Percentiles rank a stretch among this genome's conserved stretches.
Evolutionary conservation across 208 protist species (phyloP).

Genomic region (Tritrichomonas musculus): DNA sequence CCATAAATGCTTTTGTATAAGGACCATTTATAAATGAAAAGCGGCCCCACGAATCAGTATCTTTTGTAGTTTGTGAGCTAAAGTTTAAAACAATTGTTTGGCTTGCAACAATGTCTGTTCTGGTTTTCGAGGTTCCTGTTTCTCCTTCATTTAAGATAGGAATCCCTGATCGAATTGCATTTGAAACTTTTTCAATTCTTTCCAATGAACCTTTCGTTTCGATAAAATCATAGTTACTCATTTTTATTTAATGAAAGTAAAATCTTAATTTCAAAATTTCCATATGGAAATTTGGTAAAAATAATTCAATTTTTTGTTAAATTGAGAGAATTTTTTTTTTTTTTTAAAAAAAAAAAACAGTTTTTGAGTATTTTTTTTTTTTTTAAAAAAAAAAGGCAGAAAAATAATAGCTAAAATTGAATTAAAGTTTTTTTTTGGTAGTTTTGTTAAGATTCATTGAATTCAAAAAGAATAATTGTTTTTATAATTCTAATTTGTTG

Average conservation of each 20-base stretch:
- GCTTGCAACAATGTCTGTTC: too few species aligned
- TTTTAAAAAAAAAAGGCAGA: too few species aligned
- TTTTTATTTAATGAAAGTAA: neutral
- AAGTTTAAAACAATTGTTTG: neutral
- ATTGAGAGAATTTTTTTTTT: neutral
- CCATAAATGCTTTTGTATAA: conserved; percentile 18
- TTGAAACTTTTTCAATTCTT: neutral
- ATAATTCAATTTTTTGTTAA: neutral
- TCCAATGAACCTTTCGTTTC: neutral
- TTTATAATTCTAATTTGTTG: too few species aligned
- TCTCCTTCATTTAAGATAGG: too few species aligned
- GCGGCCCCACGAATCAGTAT: neutral
- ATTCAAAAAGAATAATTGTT: too few species aligned
- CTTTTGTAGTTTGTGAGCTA: neutral
- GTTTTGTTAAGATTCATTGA: too few species aligned
- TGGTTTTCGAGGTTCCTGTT: too few species aligned
- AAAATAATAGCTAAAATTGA: too few species aligned
- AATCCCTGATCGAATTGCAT: too few species aligned
- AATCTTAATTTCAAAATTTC: neutral
- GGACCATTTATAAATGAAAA: neutral
- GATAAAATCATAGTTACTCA: neutral
- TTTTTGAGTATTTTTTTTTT: neutral
- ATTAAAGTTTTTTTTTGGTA: too few species aligned
- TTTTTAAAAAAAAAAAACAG: neutral
- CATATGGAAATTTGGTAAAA: neutral